phyloP scores from a whole-genome alignment of 2,329 filamentous ascomycete species.

The Aspergillus felis region DNA sequence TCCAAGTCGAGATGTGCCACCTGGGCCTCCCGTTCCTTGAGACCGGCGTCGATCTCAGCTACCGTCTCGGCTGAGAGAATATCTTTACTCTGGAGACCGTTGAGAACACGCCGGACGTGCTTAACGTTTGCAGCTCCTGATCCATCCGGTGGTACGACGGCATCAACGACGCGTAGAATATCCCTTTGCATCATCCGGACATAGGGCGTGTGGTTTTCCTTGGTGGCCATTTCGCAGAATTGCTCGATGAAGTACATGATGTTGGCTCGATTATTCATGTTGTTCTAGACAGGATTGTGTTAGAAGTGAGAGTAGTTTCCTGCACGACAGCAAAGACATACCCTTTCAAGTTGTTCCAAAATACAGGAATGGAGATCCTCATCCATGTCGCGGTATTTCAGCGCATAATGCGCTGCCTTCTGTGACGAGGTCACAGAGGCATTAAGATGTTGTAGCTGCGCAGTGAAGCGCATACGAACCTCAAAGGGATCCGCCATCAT shows the following conservation, averaged over 20 bases:
- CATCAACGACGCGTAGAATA: slow-evolving; percentile 85
- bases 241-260: slow-evolving; percentile 99
- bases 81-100: slow-evolving; percentile 64
- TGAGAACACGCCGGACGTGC: slow-evolving; percentile 77
- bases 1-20: slow-evolving; percentile 52
- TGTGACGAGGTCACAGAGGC: slow-evolving; percentile 84
- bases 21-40: slow-evolving; percentile 72
- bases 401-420: slow-evolving; percentile 90
- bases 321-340: slow-evolving; percentile 35
- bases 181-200: slow-evolving; percentile 93
- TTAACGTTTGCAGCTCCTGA: slow-evolving; percentile 91
- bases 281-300: slow-evolving; percentile 54
- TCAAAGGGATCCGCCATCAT: slow-evolving; percentile 86
- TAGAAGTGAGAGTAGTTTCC: background rate
- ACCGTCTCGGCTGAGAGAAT: slow-evolving; percentile 74
- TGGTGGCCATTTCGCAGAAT: slow-evolving; percentile 79
- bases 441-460: slow-evolving; percentile 83
- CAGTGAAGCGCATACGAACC: slow-evolving; percentile 95
- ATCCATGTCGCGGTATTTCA: slow-evolving; percentile 90
- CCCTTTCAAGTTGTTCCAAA: slow-evolving; percentile 85
- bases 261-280: slow-evolving; percentile 95
- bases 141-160: slow-evolving; percentile 81
- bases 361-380: slow-evolving; percentile 98
- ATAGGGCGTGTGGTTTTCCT: slow-evolving; percentile 73
- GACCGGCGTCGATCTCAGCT: slow-evolving; percentile 73